Base-by-base conservation (phyloP, 768 basidiomycete genomes). In the Rickenella mellea region DNA sequence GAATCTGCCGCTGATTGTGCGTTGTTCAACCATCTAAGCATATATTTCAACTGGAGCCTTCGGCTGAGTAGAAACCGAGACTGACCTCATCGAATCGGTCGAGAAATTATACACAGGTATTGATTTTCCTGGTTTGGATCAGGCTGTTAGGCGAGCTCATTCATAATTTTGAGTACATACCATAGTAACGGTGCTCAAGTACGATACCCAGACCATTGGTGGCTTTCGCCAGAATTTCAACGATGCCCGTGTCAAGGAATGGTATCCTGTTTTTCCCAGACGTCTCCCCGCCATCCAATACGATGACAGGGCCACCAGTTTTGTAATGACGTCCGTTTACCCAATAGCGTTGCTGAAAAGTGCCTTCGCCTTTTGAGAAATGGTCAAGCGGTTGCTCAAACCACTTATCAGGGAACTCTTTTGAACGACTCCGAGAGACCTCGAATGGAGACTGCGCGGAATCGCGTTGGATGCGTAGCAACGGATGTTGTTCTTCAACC, bases 251-350 rank as follows among this genome's bases (percentile, higher is more conserved):
- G 52, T 65, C 62, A 48, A 69, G 53, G 54, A 68, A 71, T 19
- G 63, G 65, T 32, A 69, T 43, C 31, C 78, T 51, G 29, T 83
- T 74, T 59, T 76, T 78, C 15, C 90, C 94, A 47, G 76, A 83
- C 3, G 90, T 94, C 64, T 97, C 94, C 12, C 94, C 94, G 1
- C 89, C 90, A 59, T 97, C 94, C 17, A 97, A 63, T 2, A 97
- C 76, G 50, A 90, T 82, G 17, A 97, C 88, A 0, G 93, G 94
- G 2, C 80, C 85, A 32, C 80, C 78, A 2, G 70, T 61, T 42
- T 74, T 67, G 59, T 93, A 97, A 58, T 88, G 79, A 26, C 85
- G 73, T 15, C 76, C 75, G 55, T 82, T 92, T 27, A 93, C 69
- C 94, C 94, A 99, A 61, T 90, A 99, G 15, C 94, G 74, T 55